Conservation (phyloP, 805 yeast genomes). For the Starmerella lactis-condensi region DNA sequence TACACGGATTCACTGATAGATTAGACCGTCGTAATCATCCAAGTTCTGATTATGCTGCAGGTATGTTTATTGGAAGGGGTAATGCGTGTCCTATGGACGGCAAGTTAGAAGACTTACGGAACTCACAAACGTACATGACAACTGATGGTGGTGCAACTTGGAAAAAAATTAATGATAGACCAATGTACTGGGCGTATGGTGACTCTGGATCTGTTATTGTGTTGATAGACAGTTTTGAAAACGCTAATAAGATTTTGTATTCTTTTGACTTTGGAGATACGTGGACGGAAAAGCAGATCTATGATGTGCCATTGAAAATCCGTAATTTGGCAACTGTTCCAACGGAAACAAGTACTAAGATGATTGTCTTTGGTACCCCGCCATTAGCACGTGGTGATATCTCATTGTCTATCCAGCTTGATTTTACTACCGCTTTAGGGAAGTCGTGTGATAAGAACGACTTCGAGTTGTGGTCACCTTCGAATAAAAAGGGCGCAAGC, state of each 20-base stretch:
- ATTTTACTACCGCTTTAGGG: slow-evolving; percentile 34
- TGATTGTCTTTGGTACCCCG: slow-evolving; percentile 41
- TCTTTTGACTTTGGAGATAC: slow-evolving; percentile 64
- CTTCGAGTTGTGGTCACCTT: slow-evolving; percentile 46
- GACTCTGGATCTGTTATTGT: slow-evolving; percentile 82
- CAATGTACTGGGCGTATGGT: slow-evolving; percentile 86
- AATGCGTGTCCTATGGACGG: slow-evolving; percentile 82
- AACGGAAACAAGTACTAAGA: slow-evolving; percentile 68
- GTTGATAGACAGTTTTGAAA: slow-evolving; percentile 39
- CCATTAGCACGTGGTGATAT: slow-evolving; percentile 29
- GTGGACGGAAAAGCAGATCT: slow-evolving; percentile 53
- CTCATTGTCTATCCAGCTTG: slow-evolving; percentile 35
- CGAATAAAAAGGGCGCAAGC: slow-evolving; percentile 30
- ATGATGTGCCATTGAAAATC: slow-evolving; percentile 37
- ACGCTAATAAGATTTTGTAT: slow-evolving; percentile 41
- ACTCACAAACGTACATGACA: slow-evolving; percentile 56
- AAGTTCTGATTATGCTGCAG: slow-evolving; percentile 77
- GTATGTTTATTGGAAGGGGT: slow-evolving; percentile 81
- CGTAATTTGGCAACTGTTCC: slow-evolving; percentile 78
- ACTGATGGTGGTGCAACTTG: slow-evolving; percentile 85
- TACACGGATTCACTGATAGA: slow-evolving; percentile 84
- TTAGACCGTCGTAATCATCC: slow-evolving; percentile 65
- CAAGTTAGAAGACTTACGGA: slow-evolving; percentile 29
- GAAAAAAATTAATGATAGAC: slow-evolving; percentile 59
- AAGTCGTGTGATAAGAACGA: slow-evolving; percentile 47